Conservation (phyloP, 2,329 filamentous ascomycete genomes). For the Aspergillus ruber region DNA sequence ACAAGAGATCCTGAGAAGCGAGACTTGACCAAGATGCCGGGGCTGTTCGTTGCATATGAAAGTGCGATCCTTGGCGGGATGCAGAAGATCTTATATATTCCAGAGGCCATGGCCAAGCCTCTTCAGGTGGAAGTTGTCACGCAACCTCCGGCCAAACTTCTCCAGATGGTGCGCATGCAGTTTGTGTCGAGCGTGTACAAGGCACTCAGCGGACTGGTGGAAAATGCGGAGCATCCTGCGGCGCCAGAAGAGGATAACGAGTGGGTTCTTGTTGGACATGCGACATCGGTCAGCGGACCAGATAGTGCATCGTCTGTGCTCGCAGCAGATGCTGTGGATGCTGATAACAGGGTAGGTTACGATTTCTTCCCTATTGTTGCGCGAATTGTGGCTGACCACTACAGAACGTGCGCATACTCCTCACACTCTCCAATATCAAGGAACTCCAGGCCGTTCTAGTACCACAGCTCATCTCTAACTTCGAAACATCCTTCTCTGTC, state of each 20-base stretch:
- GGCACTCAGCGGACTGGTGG: slow-evolving; percentile 88
- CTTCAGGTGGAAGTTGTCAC: slow-evolving; percentile 71
- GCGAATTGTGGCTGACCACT: too few relatives aligned
- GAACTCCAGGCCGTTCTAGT: slow-evolving; percentile 74
- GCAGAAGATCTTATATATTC: slow-evolving; percentile 93
- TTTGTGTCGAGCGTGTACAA: slow-evolving; percentile 95
- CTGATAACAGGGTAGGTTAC: slow-evolving; percentile 45
- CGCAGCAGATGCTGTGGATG: slow-evolving; percentile 47
- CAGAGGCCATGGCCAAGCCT: slow-evolving; percentile 71
- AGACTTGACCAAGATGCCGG: slow-evolving; percentile 87
- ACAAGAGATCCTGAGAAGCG: slow-evolving; percentile 71
- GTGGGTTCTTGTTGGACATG: slow-evolving; percentile 43
- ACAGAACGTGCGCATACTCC: slow-evolving; percentile 83
- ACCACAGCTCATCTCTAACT: slow-evolving; percentile 81
- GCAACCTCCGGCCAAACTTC: slow-evolving; percentile 75
- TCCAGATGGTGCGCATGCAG: slow-evolving; percentile 84
- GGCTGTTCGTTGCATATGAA: slow-evolving; percentile 79
- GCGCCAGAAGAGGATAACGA: slow-evolving; percentile 53
- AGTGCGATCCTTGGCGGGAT: slow-evolving; percentile 73
- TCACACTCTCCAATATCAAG: slow-evolving; percentile 89
- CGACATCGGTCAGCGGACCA: slow-evolving; percentile 19
- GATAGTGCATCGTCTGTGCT: slow-evolving; percentile 36
- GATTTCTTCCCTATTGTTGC: background rate
- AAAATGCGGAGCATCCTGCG: slow-evolving; percentile 79
- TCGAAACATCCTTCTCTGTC: slow-evolving; percentile 89